Evolutionary conservation across 2,329 filamentous ascomycete species (phyloP), one percentile per base, ranked within the genome.

Genomic region (Claviceps citrina): DNA sequence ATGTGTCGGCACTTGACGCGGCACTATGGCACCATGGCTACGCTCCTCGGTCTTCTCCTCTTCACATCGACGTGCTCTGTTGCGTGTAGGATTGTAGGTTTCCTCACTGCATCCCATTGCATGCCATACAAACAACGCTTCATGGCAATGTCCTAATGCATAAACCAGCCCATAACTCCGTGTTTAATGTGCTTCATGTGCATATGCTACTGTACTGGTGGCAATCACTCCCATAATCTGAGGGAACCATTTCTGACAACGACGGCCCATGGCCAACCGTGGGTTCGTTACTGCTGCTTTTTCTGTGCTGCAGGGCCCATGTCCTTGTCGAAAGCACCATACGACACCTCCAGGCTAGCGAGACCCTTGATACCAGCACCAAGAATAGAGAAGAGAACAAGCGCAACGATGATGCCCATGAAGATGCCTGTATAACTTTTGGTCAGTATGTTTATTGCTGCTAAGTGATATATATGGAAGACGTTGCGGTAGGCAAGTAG

Each of bases 311-410:
- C 69, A n/a, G 85, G 84, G 0, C 86, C 84, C 69, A 85, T 93
- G 51, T 95, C 89, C 68, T 94, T 95, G 57, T 93, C 89, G 57
- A 96, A 98, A 2, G 91, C 86, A 46, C 83, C 85, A 59, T 96
- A 96, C 1, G 84, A 83, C 24, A 96, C 84, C 58, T 95, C 71
- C 15, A 98, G 69, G 49, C 84, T 89, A 6, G 73, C 67, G 10
- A 96, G 68, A 12, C 83, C 86, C 44, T 62, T 74, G 41, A 96
- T 64, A 12, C 81, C 91, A 42, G 87, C 78, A 48, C 80, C 79
- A 5, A 94, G 66, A 49, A 96, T 87, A 22, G 74, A 65, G 44
- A 93, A 62, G 36, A 94, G 69, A 30, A 94, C 58, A 15, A 91
- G 58, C 3, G 73, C 64, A 18, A 78, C 78, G 28, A 87, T 56